Evolutionary conservation across 192 early-diverging fungal species (phyloP), one percentile per base, ranked within the genome.

Genomic region (Nowakowskiella sp.): DNA sequence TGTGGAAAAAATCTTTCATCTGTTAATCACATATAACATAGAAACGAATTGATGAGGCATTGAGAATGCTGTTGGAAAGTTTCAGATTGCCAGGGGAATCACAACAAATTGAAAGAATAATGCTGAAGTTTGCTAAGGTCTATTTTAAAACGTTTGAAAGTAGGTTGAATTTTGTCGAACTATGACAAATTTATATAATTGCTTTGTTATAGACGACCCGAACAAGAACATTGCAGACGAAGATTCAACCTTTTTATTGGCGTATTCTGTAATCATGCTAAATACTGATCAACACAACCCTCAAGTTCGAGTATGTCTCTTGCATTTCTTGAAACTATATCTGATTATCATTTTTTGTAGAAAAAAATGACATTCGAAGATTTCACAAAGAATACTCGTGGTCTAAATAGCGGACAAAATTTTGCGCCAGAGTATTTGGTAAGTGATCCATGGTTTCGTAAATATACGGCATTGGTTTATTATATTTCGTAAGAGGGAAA

Each of bases 261-360:
- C 93, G 0, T 99, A 86, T 52, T 89, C 94, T 0, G 78, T 97
- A 25, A 90, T 99, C 43, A 91, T 99, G 86, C 74, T 99, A 57
- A 99, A 99, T 64, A 97, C 94, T 1, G 97, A 99, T 78, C 89
- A 90, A 71, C 91, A 99, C 64, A 97, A 91, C 67, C 89, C 78
- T 39, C 90, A 90, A 71, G 88, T 95, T 29, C 66, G 80, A 34
- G 80, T 80, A 67, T 60, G 65, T 58, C 28, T 26, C 4, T 31
- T 22, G 36, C 1, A 4, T 2, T 25, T 21, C 6, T 9, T 21
- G 19, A 3, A 5, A 25, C n/a, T 28, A 19, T 22, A 6, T 21
- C 33, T 30, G 16, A 30, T 4, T 16, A 4, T 32, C 3, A 45
- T 33, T 56, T 4, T 46, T 9, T 68, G 22, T 69, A 88, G 68